Evolutionary conservation across 305 asterid genomes (phyloP).

Genomic region (Solanum chacoense): DNA sequence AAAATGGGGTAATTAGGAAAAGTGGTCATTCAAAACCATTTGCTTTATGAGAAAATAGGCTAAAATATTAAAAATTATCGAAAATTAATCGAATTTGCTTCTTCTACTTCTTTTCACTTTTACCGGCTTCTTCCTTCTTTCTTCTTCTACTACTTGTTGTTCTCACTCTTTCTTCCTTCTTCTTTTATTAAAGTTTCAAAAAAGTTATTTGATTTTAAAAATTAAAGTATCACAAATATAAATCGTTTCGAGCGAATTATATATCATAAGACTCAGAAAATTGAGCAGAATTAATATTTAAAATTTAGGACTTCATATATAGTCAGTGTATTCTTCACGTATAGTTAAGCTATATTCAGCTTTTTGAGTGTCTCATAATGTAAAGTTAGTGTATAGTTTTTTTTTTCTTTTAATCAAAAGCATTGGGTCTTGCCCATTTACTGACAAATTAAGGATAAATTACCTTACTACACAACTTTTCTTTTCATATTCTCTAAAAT

Average conservation of each 20-base stretch:
- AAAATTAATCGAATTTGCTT: no score
- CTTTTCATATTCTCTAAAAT: no score
- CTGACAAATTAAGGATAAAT: no score
- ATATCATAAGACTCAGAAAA: neutral
- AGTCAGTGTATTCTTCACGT: neutral
- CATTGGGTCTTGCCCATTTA: neutral
- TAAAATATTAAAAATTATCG: no score
- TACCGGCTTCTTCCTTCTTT: neutral
- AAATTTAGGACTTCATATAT: neutral
- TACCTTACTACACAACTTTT: no score
- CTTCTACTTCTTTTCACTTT: neutral
- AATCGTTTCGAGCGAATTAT: neutral
- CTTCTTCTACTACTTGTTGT: neutral
- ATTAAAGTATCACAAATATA: neutral
- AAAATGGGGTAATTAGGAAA: neutral
- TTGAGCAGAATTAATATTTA: no score
- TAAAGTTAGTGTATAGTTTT: neutral
- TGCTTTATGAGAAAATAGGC: neutral
- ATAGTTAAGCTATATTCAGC: no score
- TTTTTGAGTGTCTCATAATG: neutral
- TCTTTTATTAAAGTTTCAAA: no score
- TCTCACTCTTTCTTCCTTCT: neutral
- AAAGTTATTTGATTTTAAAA: no score
- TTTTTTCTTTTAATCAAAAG: neutral
- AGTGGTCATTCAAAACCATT: neutral